Evolutionary conservation across 2,329 filamentous ascomycete genomes (phyloP).

Genomic region (Ophioceras dolichostomum): DNA sequence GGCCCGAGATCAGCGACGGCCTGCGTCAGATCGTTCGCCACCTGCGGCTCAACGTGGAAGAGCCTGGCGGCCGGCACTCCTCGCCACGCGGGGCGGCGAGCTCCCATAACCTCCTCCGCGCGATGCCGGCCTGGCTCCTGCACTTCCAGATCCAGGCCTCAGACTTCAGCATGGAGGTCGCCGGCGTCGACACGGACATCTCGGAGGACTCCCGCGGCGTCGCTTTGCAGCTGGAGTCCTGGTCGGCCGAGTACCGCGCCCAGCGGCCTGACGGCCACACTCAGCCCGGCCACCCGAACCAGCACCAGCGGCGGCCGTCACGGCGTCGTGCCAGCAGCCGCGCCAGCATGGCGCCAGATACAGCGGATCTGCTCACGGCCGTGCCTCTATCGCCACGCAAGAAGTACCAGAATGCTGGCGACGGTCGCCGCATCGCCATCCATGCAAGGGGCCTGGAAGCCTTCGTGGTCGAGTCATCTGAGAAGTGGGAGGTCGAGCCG

Average conservation of each 20-base stretch:
- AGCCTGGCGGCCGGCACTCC: constrained; percentile 44
- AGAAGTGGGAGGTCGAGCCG: constrained; percentile 73
- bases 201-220: constrained; percentile 73
- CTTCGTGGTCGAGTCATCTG: constrained; percentile 77
- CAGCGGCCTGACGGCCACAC: constrained; percentile 62
- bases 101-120: constrained; percentile 62
- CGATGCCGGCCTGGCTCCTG: constrained; percentile 71
- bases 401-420: constrained; percentile 45
- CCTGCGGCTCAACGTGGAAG: constrained; percentile 57
- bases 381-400: constrained; percentile 39
- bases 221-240: constrained; percentile 75
- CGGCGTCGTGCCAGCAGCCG: constrained; percentile 66
- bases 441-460: constrained; percentile 78
- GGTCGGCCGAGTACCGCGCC: constrained; percentile 79
- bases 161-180: constrained; percentile 83
- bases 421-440: constrained; percentile 71
- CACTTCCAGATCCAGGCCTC: constrained; percentile 76
- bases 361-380: constrained; percentile 44
- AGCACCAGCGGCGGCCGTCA: constrained; percentile 40
- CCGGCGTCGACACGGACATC: constrained; percentile 74
- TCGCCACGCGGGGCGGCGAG: constrained; percentile 35
- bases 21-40: constrained; percentile 85
- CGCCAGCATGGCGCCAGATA: constrained; percentile 53
- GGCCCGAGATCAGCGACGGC: constrained; percentile 85
- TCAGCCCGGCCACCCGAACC: too few species aligned